phyloP scores from a whole-genome alignment of 73 alveolate species.

The Halteria grandinella region DNA sequence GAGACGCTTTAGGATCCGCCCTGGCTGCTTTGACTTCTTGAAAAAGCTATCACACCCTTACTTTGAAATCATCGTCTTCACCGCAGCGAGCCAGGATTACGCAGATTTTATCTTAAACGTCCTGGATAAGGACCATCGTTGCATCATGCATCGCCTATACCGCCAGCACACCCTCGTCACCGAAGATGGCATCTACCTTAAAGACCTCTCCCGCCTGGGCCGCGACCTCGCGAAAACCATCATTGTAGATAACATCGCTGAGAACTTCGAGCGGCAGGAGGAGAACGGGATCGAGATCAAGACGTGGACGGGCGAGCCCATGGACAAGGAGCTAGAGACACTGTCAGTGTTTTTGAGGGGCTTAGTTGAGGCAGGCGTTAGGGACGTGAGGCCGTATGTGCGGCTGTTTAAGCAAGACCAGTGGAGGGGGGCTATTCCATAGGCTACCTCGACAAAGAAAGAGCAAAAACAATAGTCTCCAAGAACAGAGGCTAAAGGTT shows the following conservation, averaged over 20 bases:
- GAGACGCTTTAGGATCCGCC: conserved; percentile 68
- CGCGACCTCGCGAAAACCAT: conserved; percentile 66
- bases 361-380: conserved; percentile 30
- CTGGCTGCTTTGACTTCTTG: conserved; percentile 77
- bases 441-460: neutral
- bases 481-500: neutral
- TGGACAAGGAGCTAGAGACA: conserved; percentile 76
- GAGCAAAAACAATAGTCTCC: neutral
- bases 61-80: conserved; percentile 78
- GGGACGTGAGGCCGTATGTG: conserved; percentile 25
- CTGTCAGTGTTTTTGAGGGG: conserved; percentile 23
- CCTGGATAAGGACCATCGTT: too few species aligned
- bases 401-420: conserved; percentile 13
- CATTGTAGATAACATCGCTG: conserved; percentile 67
- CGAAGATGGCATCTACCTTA: conserved; percentile 46
- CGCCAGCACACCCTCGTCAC: neutral
- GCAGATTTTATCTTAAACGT: conserved; percentile 78
- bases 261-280: conserved; percentile 70
- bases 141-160: too few species aligned
- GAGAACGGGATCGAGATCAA: conserved; percentile 83
- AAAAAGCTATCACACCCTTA: conserved; percentile 65
- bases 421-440: neutral
- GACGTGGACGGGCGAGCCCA: conserved; percentile 77
- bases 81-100: conserved; percentile 76
- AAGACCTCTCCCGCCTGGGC: conserved; percentile 69